These are phyloP conservation scores for Lodderomyces margitis DNA, from an alignment of 1,139 yeast species.

Conservation along the genomic window DNA sequence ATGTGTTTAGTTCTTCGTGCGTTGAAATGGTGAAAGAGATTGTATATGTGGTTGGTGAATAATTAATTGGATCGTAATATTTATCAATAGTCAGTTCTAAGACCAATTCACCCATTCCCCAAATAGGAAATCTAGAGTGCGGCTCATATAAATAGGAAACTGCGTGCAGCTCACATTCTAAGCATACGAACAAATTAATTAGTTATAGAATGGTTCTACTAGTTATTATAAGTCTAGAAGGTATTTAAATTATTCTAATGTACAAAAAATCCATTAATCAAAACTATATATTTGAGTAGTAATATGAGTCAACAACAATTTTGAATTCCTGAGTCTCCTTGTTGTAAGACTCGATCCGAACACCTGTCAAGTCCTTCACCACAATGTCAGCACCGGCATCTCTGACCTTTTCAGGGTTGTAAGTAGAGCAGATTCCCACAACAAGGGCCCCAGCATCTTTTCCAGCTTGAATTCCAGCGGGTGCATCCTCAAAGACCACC, in stretches of 20 bases:
- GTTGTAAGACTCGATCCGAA: constrained; percentile 44
- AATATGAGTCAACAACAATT: constrained; percentile 44
- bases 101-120: no score
- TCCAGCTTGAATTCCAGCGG: constrained; percentile 85
- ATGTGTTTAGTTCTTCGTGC: no score
- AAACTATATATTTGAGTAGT: constrained; percentile 20
- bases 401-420: constrained; percentile 65
- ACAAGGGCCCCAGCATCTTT: constrained; percentile 81
- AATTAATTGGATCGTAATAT: no score
- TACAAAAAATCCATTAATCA: not conserved
- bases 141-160: no score
- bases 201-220: no score
- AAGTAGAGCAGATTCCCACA: constrained; percentile 81
- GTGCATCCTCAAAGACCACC: constrained; percentile 84
- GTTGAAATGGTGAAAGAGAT: no score
- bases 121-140: no score
- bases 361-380: constrained; percentile 62
- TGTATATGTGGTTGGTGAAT: no score
- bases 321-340: constrained; percentile 47
- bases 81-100: no score
- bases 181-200: no score
- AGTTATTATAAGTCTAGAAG: no score
- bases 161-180: no score
- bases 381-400: constrained; percentile 80
- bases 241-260: constrained; percentile 1